Percentiles rank a stretch among this genome's conserved stretches.
phyloP scores from a whole-genome alignment of 208 protist genomes.

The Trypanosoma congolense region DNA sequence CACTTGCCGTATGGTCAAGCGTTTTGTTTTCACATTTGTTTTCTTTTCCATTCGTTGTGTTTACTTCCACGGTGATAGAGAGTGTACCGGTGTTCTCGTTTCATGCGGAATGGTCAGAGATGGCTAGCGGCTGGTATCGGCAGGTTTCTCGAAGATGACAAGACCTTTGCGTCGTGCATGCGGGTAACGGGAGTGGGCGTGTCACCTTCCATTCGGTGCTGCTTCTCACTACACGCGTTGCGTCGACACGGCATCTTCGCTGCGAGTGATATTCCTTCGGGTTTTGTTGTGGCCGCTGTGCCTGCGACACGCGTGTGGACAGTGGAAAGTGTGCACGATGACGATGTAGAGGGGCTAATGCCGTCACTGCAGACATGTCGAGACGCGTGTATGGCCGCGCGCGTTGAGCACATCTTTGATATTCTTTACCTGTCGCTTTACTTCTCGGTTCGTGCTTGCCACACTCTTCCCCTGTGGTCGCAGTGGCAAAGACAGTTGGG shows the following conservation, averaged over 20 bases:
- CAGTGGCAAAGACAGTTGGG: slow-evolving; percentile 11
- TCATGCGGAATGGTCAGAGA: no score
- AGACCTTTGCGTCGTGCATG: no score
- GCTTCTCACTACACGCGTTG: background rate
- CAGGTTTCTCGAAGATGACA: no score
- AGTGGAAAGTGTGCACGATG: slow-evolving; percentile 9
- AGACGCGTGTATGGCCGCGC: background rate
- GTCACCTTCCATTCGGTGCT: slow-evolving; percentile 4
- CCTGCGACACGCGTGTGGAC: slow-evolving; percentile 19
- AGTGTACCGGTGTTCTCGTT: no score
- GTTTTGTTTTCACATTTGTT: no score
- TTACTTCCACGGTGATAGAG: no score
- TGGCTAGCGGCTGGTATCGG: no score
- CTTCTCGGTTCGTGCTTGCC: slow-evolving; percentile 13
- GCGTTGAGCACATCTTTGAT: slow-evolving; percentile 1
- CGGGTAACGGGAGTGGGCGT: slow-evolving; percentile 12
- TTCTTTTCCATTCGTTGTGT: no score
- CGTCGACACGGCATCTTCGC: background rate
- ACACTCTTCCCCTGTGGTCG: slow-evolving; percentile 5
- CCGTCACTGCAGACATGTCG: slow-evolving; percentile 12
- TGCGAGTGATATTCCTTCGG: background rate
- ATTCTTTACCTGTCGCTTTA: slow-evolving; percentile 14
- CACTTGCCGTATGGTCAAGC: no score
- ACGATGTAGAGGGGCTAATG: slow-evolving; percentile 19
- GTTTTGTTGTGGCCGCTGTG: slow-evolving; percentile 3